These are phyloP conservation scores for Cryptosporidium sp. DNA, from an alignment of 169 alveolate genomes.

Conservation along the genomic window DNA sequence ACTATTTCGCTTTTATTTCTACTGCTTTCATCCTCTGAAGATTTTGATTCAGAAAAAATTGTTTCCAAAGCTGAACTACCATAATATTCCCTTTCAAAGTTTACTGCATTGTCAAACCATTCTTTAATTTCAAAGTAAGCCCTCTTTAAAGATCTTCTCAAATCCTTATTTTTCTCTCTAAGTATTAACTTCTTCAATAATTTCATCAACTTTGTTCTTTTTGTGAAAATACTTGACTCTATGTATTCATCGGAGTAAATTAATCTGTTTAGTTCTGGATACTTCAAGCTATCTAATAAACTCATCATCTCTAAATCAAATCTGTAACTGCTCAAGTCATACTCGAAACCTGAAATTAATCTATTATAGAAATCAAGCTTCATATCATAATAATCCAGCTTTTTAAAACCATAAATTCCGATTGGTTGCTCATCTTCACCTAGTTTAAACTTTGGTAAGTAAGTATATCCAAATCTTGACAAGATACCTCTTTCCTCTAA, in stretches of 20 bases:
- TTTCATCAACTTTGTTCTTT: background rate
- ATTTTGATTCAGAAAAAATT: background rate
- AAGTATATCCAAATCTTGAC: background rate
- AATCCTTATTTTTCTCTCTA: background rate
- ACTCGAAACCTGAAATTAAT: background rate
- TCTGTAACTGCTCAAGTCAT: background rate
- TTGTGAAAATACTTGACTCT: conserved; percentile 29
- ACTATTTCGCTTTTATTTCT: background rate
- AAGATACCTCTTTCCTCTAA: conserved; percentile 12
- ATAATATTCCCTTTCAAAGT: background rate
- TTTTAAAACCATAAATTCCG: conserved; percentile 37
- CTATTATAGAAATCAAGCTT: background rate
- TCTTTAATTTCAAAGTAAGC: conserved; percentile 8
- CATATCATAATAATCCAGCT: background rate
- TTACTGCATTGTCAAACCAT: background rate
- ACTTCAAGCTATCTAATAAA: background rate
- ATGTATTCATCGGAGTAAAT: background rate
- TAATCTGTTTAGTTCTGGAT: conserved; percentile 5
- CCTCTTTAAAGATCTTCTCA: background rate
- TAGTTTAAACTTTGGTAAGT: conserved; percentile 12
- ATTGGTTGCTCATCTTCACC: background rate
- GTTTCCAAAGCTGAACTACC: conserved; percentile 1
- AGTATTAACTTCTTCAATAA: background rate
- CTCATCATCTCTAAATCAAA: conserved; percentile 5
- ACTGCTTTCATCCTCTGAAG: background rate